These are phyloP conservation scores for Sclerotinia nivalis DNA, from an alignment of 2,329 filamentous ascomycete genomes.

Conservation along the genomic window DNA sequence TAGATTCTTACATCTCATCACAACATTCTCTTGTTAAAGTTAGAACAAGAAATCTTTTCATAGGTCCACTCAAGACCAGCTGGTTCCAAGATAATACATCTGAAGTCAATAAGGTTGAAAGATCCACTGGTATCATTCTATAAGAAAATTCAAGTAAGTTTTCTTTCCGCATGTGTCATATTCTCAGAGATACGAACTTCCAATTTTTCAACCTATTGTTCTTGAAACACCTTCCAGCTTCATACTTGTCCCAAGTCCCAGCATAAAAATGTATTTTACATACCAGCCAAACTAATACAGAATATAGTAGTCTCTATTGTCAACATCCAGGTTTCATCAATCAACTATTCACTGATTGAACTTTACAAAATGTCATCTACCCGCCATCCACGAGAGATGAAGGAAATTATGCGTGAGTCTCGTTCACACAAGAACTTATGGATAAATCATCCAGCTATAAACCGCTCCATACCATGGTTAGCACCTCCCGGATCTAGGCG, in stretches of 20 bases:
- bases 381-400: too few species aligned
- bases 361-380: rapidly evolving
- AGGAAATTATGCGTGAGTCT: too few species aligned
- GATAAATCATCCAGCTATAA: too few species aligned
- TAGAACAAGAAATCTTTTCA: too few species aligned
- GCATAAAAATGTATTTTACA: rapidly evolving
- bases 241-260: background rate
- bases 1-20: background rate
- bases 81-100: rapidly evolving
- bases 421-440: too few species aligned
- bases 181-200: background rate
- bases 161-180: background rate
- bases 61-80: rapidly evolving
- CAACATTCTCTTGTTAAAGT: background rate
- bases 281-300: background rate
- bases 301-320: background rate
- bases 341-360: rapidly evolving
- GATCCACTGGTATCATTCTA: too few species aligned
- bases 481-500: too few species aligned
- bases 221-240: background rate
- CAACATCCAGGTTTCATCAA: background rate
- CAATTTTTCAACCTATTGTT: background rate
- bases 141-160: background rate
- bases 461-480: too few species aligned
- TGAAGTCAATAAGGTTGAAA: background rate